Conservation (phyloP, 2,329 filamentous ascomycete genomes). For the Ambrosiella xylebori region DNA sequence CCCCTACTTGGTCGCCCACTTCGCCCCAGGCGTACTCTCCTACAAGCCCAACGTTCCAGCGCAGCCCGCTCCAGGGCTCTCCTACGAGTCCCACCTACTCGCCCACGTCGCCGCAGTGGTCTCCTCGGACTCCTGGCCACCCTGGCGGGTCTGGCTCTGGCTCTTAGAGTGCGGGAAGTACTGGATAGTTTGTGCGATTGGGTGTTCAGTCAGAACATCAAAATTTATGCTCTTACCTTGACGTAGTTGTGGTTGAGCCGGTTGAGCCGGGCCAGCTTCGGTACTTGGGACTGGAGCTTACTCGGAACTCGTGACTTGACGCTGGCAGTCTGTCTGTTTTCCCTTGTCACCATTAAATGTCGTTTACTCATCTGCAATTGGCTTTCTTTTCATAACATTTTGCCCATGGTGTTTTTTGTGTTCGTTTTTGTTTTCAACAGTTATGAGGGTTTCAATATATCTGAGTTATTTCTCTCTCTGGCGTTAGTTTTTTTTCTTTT, state of each 20-base stretch:
- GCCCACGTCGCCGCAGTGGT: conserved; percentile 39
- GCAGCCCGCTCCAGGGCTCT: conserved; percentile 36
- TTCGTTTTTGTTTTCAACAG: conserved; percentile 4
- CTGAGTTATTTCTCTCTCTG: conserved; percentile 3
- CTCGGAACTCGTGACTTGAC: conserved; percentile 6
- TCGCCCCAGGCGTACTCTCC: conserved; percentile 48
- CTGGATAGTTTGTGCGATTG: background rate
- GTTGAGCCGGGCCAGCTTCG: background rate
- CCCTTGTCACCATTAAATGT: conserved; percentile 1
- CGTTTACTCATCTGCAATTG: conserved; percentile 14
- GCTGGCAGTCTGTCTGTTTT: conserved; percentile 7
- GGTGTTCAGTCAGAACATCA: background rate
- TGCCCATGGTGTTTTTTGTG: background rate
- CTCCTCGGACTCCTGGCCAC: conserved; percentile 28
- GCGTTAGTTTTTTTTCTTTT: conserved; percentile 3
- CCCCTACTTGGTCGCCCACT: conserved; percentile 63
- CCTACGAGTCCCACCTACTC: conserved; percentile 59
- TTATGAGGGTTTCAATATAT: background rate
- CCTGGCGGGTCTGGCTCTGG: conserved; percentile 18
- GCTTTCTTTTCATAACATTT: conserved; percentile 3
- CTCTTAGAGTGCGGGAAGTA: conserved; percentile 20
- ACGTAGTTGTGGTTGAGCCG: background rate
- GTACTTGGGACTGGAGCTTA: background rate
- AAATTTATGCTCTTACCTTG: conserved; percentile 7
- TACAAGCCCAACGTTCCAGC: conserved; percentile 43